phyloP scores from a whole-genome alignment of 345 rosid genomes.

The Dovyalis caffra region DNA sequence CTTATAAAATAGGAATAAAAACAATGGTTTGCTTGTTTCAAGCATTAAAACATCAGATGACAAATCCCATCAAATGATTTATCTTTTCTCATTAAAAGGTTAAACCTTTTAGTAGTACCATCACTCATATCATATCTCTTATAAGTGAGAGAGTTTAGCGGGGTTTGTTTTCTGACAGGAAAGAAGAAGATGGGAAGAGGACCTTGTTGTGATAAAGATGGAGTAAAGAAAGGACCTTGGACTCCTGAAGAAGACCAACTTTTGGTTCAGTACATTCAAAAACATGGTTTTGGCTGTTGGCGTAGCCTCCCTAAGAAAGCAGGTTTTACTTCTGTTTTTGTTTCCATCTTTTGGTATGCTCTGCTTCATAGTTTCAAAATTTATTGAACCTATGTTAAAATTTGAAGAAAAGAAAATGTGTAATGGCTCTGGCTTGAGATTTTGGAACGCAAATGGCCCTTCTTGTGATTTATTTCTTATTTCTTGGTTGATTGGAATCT shows the following conservation, averaged over 20 bases:
- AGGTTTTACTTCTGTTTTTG: slow-evolving; percentile 5
- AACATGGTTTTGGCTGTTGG: slow-evolving; percentile 38
- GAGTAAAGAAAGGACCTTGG: slow-evolving; percentile 38
- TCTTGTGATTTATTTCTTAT: neutral
- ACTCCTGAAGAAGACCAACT: slow-evolving; percentile 34
- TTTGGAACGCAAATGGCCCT: neutral
- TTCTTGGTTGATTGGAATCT: neutral
- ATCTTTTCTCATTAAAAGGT: neutral
- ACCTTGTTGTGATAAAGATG: slow-evolving; percentile 35
- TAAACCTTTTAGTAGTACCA: neutral
- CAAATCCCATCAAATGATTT: slow-evolving; percentile 17
- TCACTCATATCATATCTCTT: neutral
- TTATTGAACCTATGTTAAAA: neutral
- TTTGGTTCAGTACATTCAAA: slow-evolving; percentile 22
- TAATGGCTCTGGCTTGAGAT: neutral
- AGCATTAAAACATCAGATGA: neutral
- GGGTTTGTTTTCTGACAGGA: neutral
- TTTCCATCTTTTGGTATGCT: neutral
- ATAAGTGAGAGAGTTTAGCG: neutral
- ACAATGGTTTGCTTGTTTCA: neutral
- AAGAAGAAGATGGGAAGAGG: slow-evolving; percentile 25
- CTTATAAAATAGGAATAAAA: too few species aligned
- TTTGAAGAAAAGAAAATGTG: neutral
- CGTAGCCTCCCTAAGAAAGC: slow-evolving; percentile 35
- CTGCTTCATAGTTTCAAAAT: neutral